Conservation (phyloP, 2,329 filamentous ascomycete species). For the Pseudodiploospora longispora region DNA sequence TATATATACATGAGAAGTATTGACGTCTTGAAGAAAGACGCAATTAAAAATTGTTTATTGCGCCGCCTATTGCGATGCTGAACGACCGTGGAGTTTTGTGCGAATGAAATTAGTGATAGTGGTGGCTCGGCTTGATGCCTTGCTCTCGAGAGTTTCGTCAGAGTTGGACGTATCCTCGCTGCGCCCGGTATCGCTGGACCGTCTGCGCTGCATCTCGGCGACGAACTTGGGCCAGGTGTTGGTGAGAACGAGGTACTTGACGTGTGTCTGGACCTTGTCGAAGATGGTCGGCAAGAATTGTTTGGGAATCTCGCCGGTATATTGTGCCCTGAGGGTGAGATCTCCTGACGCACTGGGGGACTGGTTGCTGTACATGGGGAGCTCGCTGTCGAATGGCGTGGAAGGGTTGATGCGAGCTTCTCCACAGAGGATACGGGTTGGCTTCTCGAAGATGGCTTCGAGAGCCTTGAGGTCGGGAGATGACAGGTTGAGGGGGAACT, state of each 20-base stretch:
- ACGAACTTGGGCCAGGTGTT: conserved; percentile 59
- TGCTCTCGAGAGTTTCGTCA: conserved; percentile 1
- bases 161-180: neutral
- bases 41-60: too few species aligned
- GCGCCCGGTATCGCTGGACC: conserved; percentile 9
- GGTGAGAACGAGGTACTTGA: conserved; percentile 59
- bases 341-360: neutral
- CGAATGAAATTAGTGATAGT: too few species aligned
- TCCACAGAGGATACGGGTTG: conserved; percentile 35
- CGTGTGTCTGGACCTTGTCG: conserved; percentile 46
- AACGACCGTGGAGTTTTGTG: too few species aligned
- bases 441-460: conserved; percentile 43
- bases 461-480: conserved; percentile 42
- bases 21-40: too few species aligned
- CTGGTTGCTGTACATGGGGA: neutral
- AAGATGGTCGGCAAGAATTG: conserved; percentile 45
- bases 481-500: conserved; percentile 57
- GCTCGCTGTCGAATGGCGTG: conserved; percentile 26
- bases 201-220: conserved; percentile 10
- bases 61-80: too few species aligned
- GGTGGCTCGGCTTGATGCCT: neutral
- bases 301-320: conserved; percentile 34
- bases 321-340: conserved; percentile 10
- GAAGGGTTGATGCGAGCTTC: conserved; percentile 26
- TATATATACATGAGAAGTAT: too few species aligned